Percentiles rank a stretch among this genome's conserved stretches.
Conservation (phyloP, 2,329 filamentous ascomycete genomes). For the Drechslerella stenobrocha region DNA sequence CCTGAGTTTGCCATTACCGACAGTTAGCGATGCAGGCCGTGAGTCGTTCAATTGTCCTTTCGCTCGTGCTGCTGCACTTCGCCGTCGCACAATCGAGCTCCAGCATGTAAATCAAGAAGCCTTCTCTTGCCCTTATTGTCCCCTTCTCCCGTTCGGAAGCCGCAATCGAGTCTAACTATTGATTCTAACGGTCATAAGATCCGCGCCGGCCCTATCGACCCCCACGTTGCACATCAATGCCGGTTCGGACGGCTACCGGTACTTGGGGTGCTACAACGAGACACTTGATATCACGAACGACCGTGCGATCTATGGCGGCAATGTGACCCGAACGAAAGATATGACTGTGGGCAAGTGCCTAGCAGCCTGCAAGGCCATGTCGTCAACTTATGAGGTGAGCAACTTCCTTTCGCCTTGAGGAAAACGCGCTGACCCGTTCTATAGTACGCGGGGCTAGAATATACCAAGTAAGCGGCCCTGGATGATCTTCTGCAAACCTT, state of each 20-base stretch:
- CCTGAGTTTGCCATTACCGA: background rate
- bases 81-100: slow-evolving; percentile 22
- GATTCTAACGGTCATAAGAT: slow-evolving; percentile 10
- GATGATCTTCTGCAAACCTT: background rate
- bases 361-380: slow-evolving; percentile 59
- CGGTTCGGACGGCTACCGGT: slow-evolving; percentile 56
- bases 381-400: slow-evolving; percentile 36
- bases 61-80: slow-evolving; percentile 19
- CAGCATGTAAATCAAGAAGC: slow-evolving; percentile 13
- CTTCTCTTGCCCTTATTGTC: background rate
- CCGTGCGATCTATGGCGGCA: slow-evolving; percentile 59
- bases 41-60: slow-evolving; percentile 3
- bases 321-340: slow-evolving; percentile 56
- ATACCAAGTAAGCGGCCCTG: slow-evolving; percentile 56
- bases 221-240: slow-evolving; percentile 13
- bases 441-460: slow-evolving; percentile 63
- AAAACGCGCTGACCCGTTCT: slow-evolving; percentile 53
- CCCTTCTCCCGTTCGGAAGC: background rate
- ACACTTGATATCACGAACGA: slow-evolving; percentile 59
- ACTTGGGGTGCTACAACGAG: slow-evolving; percentile 66
- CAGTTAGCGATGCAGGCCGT: background rate
- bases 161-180: background rate
- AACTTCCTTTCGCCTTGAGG: slow-evolving; percentile 15
- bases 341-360: slow-evolving; percentile 63
- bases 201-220: background rate